Base-by-base conservation (phyloP, 2,329 filamentous ascomycete species). In the Tolypocladium tropicale region DNA sequence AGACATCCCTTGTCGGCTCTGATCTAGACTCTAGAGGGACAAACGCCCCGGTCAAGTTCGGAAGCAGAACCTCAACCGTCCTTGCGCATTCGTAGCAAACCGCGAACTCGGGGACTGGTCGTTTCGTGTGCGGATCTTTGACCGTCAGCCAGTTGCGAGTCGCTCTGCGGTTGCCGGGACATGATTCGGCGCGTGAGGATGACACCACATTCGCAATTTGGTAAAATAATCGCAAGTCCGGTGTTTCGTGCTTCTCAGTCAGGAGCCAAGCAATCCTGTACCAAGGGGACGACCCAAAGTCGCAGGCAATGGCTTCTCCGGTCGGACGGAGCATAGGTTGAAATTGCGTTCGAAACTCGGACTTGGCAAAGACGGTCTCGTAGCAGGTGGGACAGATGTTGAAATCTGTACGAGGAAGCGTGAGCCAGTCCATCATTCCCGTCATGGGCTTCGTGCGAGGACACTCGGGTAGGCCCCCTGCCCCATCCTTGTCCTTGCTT, bases 301-400 rank as follows among this genome's bases (percentile, higher is more conserved):
- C 86, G 72, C 93, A 97, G 50, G 80, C 76, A 9, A 89, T 78
- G 50, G 81, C 77, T 43, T 78, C 75, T 16, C 81, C 78, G 3
- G 78, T 74, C 5, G 82, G 76, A 18, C 84, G 81, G 33, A 82
- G 77, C 37, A 82, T 81, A 2, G 71, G 70, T 33, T 73, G 68
- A 63, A 96, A 90, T 36, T 83, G 76, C 18, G 81, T 76, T 2
- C 83, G 78, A 66, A 89, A 95, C 23, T 81, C 77, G 0, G 89
- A 88, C 28, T 81, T 76, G 16, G 78, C 78, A 61, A 93, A 90
- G 10, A 90, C 81, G 6, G 79, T 78, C 3, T 80, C 77, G 68
- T 89, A 90, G 72, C 93, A 97, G 14, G 81, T 82, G 0, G 90
- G 89, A 63, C 93, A 96, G 50, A 96, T 86, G 59, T 89, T 83